These are phyloP conservation scores for Boletales sp. DNA, from an alignment of 768 basidiomycete species.

Conservation along the genomic window DNA sequence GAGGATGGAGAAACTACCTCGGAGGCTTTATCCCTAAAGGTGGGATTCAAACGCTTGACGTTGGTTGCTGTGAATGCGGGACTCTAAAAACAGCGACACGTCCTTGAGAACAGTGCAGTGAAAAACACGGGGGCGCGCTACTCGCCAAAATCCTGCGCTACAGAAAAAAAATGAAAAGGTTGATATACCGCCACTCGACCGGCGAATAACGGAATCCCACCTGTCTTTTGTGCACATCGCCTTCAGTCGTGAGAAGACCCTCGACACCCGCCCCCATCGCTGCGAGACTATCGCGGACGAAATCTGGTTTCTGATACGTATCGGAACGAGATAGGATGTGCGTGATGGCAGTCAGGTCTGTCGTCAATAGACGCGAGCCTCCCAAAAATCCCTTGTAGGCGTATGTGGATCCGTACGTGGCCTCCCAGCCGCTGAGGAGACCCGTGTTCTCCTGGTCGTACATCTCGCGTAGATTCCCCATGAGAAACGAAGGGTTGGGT, in stretches of 20 bases:
- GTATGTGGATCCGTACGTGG: constrained; percentile 45
- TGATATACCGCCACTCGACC: background rate
- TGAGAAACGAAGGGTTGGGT: constrained; percentile 43
- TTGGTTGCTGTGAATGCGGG: constrained; percentile 51
- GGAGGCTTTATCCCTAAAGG: constrained; percentile 57
- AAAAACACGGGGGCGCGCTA: constrained; percentile 4
- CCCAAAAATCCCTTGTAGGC: constrained; percentile 52
- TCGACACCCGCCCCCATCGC: constrained; percentile 50
- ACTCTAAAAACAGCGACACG: constrained; percentile 26
- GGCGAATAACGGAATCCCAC: constrained; percentile 14
- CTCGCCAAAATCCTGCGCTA: constrained; percentile 52
- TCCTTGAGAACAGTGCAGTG: background rate
- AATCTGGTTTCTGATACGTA: constrained; percentile 60
- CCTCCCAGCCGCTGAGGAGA: constrained; percentile 45
- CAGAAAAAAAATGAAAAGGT: background rate
- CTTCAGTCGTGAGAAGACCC: constrained; percentile 50
- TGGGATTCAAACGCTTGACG: constrained; percentile 48
- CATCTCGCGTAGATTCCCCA: constrained; percentile 51
- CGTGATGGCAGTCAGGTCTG: constrained; percentile 53
- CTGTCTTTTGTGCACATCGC: constrained; percentile 55
- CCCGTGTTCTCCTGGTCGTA: constrained; percentile 57
- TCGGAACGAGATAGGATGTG: constrained; percentile 57
- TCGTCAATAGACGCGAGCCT: constrained; percentile 53
- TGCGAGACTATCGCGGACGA: constrained; percentile 48
- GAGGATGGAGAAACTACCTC: constrained; percentile 35